Evolutionary conservation across 371 early-diverging fungal species (phyloP).

Genomic region (Umbelopsis sp.): DNA sequence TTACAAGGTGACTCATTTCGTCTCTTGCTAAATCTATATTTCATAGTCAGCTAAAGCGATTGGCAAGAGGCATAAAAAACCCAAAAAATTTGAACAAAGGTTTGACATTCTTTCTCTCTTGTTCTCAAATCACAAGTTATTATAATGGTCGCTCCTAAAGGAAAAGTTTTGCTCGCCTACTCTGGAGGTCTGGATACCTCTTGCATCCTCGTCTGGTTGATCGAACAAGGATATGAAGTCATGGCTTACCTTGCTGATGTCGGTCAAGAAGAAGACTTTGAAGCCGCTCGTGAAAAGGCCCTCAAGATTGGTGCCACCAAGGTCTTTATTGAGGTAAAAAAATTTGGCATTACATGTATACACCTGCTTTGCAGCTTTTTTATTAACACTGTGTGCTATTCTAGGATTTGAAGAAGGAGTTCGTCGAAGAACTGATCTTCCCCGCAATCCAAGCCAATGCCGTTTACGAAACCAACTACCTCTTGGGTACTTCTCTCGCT

Average conservation of each 20-base stretch:
- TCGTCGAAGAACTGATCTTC: constrained; percentile 91
- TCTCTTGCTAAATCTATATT: neutral
- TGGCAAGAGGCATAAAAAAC: neutral
- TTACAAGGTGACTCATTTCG: constrained; percentile 7
- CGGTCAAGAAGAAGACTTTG: constrained; percentile 98
- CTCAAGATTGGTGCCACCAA: constrained; percentile 90
- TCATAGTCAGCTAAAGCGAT: neutral
- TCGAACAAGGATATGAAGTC: constrained; percentile 97
- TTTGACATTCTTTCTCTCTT: neutral
- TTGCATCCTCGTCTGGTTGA: constrained; percentile 97
- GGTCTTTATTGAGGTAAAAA: constrained; percentile 88
- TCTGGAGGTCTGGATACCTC: constrained; percentile 98
- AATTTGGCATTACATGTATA: neutral
- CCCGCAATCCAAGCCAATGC: constrained; percentile 95
- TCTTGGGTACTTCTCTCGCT: constrained; percentile 96
- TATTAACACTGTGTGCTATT: neutral
- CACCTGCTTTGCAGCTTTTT: too few species aligned
- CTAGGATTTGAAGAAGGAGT: constrained; percentile 88
- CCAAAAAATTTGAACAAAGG: too few species aligned
- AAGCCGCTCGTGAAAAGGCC: constrained; percentile 91
- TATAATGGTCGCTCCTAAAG: constrained; percentile 60
- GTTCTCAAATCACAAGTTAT: neutral
- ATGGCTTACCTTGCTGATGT: constrained; percentile 97
- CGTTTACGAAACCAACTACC: constrained; percentile 93
- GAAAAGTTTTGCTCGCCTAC: constrained; percentile 93